Evolutionary conservation across 805 yeast genomes (phyloP).

Genomic region (Teunomyces cretensis): DNA sequence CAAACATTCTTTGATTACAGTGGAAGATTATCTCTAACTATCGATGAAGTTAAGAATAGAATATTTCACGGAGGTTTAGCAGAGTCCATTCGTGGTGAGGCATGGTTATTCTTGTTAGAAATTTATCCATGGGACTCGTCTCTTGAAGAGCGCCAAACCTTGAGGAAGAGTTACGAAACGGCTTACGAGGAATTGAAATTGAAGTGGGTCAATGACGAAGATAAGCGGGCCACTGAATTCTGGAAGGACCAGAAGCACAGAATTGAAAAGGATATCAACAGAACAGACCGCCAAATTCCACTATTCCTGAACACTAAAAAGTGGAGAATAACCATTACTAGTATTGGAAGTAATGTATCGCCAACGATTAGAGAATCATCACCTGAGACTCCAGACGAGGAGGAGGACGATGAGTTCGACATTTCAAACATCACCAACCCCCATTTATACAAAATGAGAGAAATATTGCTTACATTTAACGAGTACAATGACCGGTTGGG

Average conservation of each 20-base stretch:
- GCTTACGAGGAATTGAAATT: slow-evolving; percentile 65
- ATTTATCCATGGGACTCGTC: slow-evolving; percentile 91
- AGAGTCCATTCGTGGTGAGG: slow-evolving; percentile 58
- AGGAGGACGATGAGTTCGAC: slow-evolving; percentile 49
- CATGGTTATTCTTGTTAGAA: slow-evolving; percentile 82
- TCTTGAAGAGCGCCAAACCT: slow-evolving; percentile 59
- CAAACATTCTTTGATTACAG: slow-evolving; percentile 72
- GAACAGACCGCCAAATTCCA: slow-evolving; percentile 81
- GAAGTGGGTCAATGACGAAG: slow-evolving; percentile 65
- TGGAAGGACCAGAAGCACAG: slow-evolving; percentile 90
- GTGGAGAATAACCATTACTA: slow-evolving; percentile 26
- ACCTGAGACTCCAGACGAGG: slow-evolving; percentile 36
- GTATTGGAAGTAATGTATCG: slow-evolving; percentile 18
- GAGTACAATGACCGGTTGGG: slow-evolving; percentile 82
- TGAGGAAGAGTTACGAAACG: slow-evolving; percentile 53
- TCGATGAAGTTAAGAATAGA: slow-evolving; percentile 72
- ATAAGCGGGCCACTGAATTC: slow-evolving; percentile 52
- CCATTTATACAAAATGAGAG: slow-evolving; percentile 69
- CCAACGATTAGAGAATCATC: slow-evolving; percentile 24
- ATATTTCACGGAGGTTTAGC: slow-evolving; percentile 89
- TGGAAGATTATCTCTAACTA: slow-evolving; percentile 75
- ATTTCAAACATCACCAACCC: slow-evolving; percentile 69
- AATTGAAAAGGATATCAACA: slow-evolving; percentile 88
- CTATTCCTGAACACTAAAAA: slow-evolving; percentile 54
- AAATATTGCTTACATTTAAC: slow-evolving; percentile 82